Evolutionary conservation across 352 stramenopile species (phyloP), one percentile per base, ranked within the genome.

Genomic region (Phytopythium montanum): DNA sequence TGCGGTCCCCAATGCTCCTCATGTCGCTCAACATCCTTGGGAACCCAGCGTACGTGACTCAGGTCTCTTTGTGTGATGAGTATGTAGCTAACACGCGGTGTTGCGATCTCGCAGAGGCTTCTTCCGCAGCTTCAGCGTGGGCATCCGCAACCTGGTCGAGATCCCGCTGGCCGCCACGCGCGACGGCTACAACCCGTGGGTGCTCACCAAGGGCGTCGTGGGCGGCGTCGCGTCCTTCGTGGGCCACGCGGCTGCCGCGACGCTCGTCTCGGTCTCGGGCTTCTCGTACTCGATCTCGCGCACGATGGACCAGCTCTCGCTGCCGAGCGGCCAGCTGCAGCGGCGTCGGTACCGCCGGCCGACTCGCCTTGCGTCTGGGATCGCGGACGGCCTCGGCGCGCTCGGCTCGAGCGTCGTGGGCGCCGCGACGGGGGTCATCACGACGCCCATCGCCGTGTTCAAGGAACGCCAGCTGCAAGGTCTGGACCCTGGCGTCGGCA

Each of bases 1-100:
- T 95, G 26, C 75, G 85, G 21, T 89, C 79, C 8, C 86, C 84
- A 6, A 71, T 92, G 66, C 63, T 95, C 28, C 41, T 95, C 16
- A 88, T 93, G 84, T 95, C 86, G 16, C 70, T 95, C 52, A 92
- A 93, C 67, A 88, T 93, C 54, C 64, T 93, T 49, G 86, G 86
- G 26, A 95, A 95, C 56, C 86, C 86, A 61, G 82, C 84, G 85
- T 95, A 88, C 50, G 83, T 76, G n/a, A 57, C 36, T 33, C 9
- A 7, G 31, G 13, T 36, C 13, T 36, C 7, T 36, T 36, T 2
- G 31, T 36, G 13, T 46, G 5, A 29, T 60, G 19, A 50, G 55
- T n/a, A 18, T 5, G n/a, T 49, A 9, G 33, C 18, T 29, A 21
- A 50, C 5, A 51, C 26, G 7, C 53, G 18, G 18, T 56, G 45